A percentile compares a stretch with the other conserved stretches of the same genome.
phyloP scores from a whole-genome alignment of 257 asterid genomes.

The Solanum acaule region DNA sequence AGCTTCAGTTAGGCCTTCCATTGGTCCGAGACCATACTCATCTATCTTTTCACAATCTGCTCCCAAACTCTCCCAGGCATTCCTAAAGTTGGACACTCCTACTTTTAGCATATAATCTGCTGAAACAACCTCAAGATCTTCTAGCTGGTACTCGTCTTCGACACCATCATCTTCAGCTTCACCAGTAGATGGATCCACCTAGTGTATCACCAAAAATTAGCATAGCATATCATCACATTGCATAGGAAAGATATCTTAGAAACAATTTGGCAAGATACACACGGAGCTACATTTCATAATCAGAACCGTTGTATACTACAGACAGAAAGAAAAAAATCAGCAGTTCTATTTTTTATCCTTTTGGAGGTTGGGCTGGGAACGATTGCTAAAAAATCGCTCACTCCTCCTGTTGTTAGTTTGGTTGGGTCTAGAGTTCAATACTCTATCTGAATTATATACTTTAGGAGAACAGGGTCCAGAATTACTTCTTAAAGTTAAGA shows the following conservation, averaged over 20 bases:
- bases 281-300: background rate
- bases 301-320: background rate
- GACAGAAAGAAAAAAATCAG: background rate
- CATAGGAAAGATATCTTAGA: background rate
- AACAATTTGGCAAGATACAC: background rate
- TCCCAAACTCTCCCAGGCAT: conserved; percentile 93
- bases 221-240: background rate
- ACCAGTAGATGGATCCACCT: conserved; percentile 97
- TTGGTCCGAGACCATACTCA: conserved; percentile 96
- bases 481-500: background rate
- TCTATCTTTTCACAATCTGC: conserved; percentile 68
- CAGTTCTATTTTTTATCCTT: background rate
- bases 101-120: conserved; percentile 90
- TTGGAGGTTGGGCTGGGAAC: background rate
- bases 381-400: background rate
- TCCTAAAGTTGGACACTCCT: conserved; percentile 90
- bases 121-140: conserved; percentile 85
- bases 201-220: background rate
- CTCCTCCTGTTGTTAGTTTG: background rate
- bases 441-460: background rate
- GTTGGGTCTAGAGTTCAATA: background rate
- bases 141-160: conserved; percentile 97
- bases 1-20: conserved; percentile 85
- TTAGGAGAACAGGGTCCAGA: background rate
- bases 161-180: conserved; percentile 97